Percentiles rank a stretch among this genome's conserved stretches.
Evolutionary conservation across 2,329 filamentous ascomycete genomes (phyloP).

Genomic region (Fusarium sterilihyphosum): DNA sequence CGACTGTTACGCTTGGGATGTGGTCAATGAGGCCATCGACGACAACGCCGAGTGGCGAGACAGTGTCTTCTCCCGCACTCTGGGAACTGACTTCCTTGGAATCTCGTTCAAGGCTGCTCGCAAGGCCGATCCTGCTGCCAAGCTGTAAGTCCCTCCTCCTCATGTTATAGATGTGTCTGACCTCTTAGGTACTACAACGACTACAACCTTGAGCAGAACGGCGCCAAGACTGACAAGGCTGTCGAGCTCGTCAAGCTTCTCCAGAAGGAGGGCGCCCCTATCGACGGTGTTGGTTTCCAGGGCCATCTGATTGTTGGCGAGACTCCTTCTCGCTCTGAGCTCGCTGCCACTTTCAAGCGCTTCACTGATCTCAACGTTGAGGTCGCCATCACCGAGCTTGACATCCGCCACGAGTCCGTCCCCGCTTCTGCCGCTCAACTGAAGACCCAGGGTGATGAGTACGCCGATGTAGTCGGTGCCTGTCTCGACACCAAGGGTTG

Average conservation of each 20-base stretch:
- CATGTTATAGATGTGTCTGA: neutral
- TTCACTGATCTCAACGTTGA: slow-evolving; percentile 65
- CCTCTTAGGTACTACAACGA: slow-evolving; percentile 56
- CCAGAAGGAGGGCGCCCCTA: slow-evolving; percentile 60
- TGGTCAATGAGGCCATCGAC: slow-evolving; percentile 71
- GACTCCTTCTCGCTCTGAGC: slow-evolving; percentile 57
- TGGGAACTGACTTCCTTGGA: slow-evolving; percentile 66
- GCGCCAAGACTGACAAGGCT: slow-evolving; percentile 57
- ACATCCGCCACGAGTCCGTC: slow-evolving; percentile 61
- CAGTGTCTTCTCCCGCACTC: slow-evolving; percentile 63
- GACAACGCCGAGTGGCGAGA: slow-evolving; percentile 65
- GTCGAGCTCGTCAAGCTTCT: slow-evolving; percentile 57
- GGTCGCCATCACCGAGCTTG: slow-evolving; percentile 70
- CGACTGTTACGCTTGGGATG: slow-evolving; percentile 72
- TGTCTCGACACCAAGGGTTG: slow-evolving; percentile 52
- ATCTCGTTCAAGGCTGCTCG: slow-evolving; percentile 67
- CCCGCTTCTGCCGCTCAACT: slow-evolving; percentile 55
- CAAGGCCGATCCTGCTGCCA: slow-evolving; percentile 63
- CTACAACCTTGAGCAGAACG: slow-evolving; percentile 68
- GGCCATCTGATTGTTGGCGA: slow-evolving; percentile 66
- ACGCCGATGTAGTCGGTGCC: slow-evolving; percentile 51
- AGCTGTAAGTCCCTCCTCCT: slow-evolving; percentile 52
- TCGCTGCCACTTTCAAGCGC: slow-evolving; percentile 57
- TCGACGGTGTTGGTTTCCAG: slow-evolving; percentile 72
- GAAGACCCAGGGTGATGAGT: slow-evolving; percentile 59